These are phyloP conservation scores for Fraxinus xanthoxyloides DNA, from an alignment of 305 asterid genomes.

Conservation along the genomic window DNA sequence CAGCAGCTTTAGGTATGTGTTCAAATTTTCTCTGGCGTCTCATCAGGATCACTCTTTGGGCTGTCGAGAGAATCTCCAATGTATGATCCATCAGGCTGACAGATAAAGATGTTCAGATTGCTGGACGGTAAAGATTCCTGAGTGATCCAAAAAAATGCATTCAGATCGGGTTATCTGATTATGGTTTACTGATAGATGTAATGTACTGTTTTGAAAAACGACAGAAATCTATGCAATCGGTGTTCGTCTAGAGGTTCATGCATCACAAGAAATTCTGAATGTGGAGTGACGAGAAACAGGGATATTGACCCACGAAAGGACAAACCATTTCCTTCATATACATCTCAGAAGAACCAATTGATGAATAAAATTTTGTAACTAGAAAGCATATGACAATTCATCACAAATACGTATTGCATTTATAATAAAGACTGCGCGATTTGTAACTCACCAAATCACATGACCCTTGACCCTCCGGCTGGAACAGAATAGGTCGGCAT, in stretches of 20 bases:
- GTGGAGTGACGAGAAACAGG: background rate
- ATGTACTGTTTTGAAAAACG: background rate
- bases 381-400: background rate
- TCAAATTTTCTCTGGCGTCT: slow-evolving; percentile 23
- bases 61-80: slow-evolving; percentile 49
- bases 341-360: background rate
- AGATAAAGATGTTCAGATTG: slow-evolving; percentile 47
- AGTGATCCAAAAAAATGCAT: slow-evolving; percentile 11
- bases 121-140: slow-evolving; percentile 62
- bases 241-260: background rate
- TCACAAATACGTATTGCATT: background rate
- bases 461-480: slow-evolving; percentile 62
- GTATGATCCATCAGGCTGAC: slow-evolving; percentile 52
- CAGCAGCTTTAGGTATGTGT: slow-evolving; percentile 10
- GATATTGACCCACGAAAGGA: background rate
- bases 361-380: background rate
- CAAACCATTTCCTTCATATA: background rate
- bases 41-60: slow-evolving; percentile 35
- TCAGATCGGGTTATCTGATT: slow-evolving; percentile 10
- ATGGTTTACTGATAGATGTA: background rate
- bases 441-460: slow-evolving; percentile 51
- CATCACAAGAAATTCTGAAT: background rate
- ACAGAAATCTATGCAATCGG: background rate
- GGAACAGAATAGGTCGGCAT: slow-evolving; percentile 86
- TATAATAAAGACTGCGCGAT: background rate